Percentiles rank a stretch among this genome's conserved stretches.
These are phyloP conservation scores for Decorospora gaudefroyi DNA, from an alignment of 2,329 filamentous ascomycete genomes.

Conservation along the genomic window DNA sequence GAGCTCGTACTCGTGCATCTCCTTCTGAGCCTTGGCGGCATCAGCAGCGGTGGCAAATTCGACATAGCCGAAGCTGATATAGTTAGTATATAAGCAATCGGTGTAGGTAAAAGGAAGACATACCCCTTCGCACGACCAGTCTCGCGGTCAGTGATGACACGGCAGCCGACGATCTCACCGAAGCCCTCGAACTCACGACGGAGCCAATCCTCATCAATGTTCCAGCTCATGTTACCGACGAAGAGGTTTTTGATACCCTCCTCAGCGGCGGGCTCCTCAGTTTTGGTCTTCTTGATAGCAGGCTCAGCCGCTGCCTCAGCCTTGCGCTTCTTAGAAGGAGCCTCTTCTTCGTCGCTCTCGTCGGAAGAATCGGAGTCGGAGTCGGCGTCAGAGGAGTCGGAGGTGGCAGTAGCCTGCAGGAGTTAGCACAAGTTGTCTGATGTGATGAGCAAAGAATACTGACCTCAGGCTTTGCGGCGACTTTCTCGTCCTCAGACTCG, in stretches of 20 bases:
- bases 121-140: conserved; percentile 81
- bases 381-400: conserved; percentile 42
- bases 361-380: conserved; percentile 44
- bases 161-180: conserved; percentile 71
- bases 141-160: conserved; percentile 82
- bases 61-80: conserved; percentile 77
- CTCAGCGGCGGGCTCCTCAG: conserved; percentile 54
- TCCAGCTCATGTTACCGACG: conserved; percentile 89
- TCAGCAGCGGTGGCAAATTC: conserved; percentile 74
- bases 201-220: conserved; percentile 81
- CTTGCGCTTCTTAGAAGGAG: conserved; percentile 69
- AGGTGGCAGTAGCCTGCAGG: conserved; percentile 28
- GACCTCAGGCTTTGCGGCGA: conserved; percentile 39
- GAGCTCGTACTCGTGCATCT: conserved; percentile 74
- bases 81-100: conserved; percentile 31
- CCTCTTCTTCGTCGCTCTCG: conserved; percentile 43
- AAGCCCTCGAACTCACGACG: conserved; percentile 79
- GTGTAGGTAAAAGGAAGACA: conserved; percentile 33
- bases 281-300: conserved; percentile 70
- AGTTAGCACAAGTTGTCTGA: conserved; percentile 18
- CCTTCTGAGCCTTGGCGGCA: conserved; percentile 72
- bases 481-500: conserved; percentile 38
- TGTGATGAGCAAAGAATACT: conserved; percentile 23
- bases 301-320: conserved; percentile 59
- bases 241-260: conserved; percentile 72